phyloP scores from a whole-genome alignment of 306 rosid species.

The Prinsepia uniflora region DNA sequence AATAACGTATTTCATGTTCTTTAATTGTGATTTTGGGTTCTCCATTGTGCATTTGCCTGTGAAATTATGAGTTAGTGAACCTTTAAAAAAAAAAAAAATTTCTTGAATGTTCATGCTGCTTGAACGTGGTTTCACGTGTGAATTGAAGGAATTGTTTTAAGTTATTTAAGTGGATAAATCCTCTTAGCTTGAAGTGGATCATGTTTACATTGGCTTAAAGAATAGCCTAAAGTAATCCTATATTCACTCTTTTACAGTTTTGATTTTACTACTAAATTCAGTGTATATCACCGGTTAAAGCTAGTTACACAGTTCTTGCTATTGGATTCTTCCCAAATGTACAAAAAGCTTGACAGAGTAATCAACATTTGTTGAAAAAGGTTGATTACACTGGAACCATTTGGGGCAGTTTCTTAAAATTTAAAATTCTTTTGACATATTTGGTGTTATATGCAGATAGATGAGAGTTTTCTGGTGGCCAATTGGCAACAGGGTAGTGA shows the following conservation, averaged over 20 bases:
- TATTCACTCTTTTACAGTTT: not conserved
- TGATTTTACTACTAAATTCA: not conserved
- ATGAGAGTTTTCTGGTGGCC: not conserved
- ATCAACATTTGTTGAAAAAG: not conserved
- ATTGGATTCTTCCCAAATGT: not conserved
- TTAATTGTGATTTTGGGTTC: not conserved
- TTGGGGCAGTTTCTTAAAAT: not conserved
- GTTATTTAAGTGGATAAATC: not conserved
- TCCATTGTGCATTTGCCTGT: conserved; percentile 1
- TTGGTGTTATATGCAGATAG: not conserved
- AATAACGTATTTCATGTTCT: not conserved
- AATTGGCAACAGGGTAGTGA: not conserved
- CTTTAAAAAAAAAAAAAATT: no score
- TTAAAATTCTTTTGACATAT: not conserved
- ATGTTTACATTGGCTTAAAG: not conserved
- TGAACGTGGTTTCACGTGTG: not conserved
- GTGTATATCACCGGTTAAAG: not conserved
- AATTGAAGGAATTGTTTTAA: not conserved
- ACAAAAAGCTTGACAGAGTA: not conserved
- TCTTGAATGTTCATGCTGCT: not conserved
- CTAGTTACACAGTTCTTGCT: not conserved
- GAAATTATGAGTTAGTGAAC: not conserved
- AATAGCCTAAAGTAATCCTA: not conserved
- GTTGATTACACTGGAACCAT: no score
- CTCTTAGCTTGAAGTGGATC: not conserved